These are phyloP conservation scores for Monosporascus sp. DNA, from an alignment of 2,329 filamentous ascomycete species.

Conservation along the genomic window DNA sequence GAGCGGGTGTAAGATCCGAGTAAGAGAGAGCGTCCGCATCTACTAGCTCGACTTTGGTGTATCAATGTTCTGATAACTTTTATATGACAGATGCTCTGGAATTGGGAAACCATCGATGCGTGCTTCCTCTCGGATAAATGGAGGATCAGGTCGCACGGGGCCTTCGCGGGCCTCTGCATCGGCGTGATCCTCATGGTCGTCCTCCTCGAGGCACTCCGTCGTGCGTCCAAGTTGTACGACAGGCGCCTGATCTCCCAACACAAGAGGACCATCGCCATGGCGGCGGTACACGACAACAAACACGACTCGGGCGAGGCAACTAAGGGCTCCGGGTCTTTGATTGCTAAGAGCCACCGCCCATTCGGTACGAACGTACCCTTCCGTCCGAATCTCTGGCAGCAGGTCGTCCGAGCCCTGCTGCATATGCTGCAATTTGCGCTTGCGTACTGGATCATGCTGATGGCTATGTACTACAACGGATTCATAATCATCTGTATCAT, in stretches of 20 bases:
- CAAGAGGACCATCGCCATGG: slow-evolving; percentile 28
- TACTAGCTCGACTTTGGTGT: neutral
- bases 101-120: slow-evolving; percentile 67
- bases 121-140: slow-evolving; percentile 71
- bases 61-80: too few species aligned
- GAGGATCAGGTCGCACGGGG: slow-evolving; percentile 63
- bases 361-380: slow-evolving; percentile 25
- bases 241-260: slow-evolving; percentile 47
- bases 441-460: slow-evolving; percentile 75
- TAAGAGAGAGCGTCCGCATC: slow-evolving; percentile 9
- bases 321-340: slow-evolving; percentile 13
- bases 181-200: slow-evolving; percentile 72
- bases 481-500: slow-evolving; percentile 81
- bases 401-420: slow-evolving; percentile 59
- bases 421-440: slow-evolving; percentile 69
- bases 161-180: slow-evolving; percentile 77
- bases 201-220: slow-evolving; percentile 66
- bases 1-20: slow-evolving; percentile 17
- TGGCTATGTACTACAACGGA: slow-evolving; percentile 57
- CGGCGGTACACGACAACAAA: neutral
- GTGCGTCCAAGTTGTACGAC: slow-evolving; percentile 67
- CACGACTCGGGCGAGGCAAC: neutral
- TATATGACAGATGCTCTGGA: slow-evolving; percentile 66
- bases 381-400: slow-evolving; percentile 59
- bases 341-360: slow-evolving; percentile 7